These are phyloP conservation scores for Juncus effusus DNA, from an alignment of 176 grass and related monocot genomes.

Conservation along the genomic window DNA sequence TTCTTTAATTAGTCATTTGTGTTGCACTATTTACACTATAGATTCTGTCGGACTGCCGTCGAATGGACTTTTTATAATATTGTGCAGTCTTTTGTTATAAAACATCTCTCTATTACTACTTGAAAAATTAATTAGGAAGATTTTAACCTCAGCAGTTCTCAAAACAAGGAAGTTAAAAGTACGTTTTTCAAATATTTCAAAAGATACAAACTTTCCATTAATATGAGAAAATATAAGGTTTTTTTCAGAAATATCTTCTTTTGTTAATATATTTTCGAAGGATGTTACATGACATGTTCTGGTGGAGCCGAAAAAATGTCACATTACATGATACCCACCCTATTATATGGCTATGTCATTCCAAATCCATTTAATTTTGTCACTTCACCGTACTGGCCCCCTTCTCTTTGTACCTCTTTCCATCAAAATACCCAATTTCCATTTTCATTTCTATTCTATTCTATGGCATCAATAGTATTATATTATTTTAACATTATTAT, in stretches of 20 bases:
- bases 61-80: no score
- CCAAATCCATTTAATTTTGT: not conserved
- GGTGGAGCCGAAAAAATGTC: slow-evolving; percentile 14
- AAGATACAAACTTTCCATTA: no score
- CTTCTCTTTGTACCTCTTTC: slow-evolving; percentile 11
- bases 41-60: no score
- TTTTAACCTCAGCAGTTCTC: no score
- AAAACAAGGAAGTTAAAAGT: no score
- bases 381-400: slow-evolving; percentile 5
- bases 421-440: not conserved
- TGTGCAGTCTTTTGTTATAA: no score
- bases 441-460: not conserved
- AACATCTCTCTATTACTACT: no score
- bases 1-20: no score
- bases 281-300: not conserved
- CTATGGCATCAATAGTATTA: not conserved
- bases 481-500: not conserved
- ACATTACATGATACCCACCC: slow-evolving; percentile 20
- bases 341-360: not conserved
- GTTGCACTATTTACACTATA: no score
- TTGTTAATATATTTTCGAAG: not conserved
- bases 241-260: no score
- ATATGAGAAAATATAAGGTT: no score
- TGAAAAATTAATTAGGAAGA: not conserved
- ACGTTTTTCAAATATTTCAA: no score